These are phyloP conservation scores for Tinospora cordifolia DNA, from an alignment of 164 flowering plant species.

Conservation along the genomic window DNA sequence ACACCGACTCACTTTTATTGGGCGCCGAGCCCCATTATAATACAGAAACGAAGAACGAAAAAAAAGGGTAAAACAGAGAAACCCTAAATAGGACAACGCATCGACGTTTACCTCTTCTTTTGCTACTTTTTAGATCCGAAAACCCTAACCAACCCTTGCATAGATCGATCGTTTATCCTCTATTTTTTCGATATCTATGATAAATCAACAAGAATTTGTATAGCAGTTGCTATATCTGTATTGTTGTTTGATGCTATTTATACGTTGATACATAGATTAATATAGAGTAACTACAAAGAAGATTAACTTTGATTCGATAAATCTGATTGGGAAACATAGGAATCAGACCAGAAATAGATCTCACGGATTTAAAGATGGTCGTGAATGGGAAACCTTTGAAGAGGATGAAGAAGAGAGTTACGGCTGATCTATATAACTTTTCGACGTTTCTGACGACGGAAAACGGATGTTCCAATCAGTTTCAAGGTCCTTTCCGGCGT, in stretches of 20 bases:
- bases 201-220: too few species aligned
- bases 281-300: background rate
- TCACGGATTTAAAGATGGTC: slow-evolving; percentile 29
- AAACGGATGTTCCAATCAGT: slow-evolving; percentile 15
- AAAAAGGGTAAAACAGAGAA: background rate
- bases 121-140: background rate
- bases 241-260: background rate
- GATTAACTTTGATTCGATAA: background rate
- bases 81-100: background rate
- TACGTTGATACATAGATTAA: background rate
- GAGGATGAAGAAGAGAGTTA: slow-evolving; percentile 64
- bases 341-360: background rate
- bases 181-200: too few species aligned
- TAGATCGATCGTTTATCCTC: too few species aligned
- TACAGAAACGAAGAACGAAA: background rate
- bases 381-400: slow-evolving; percentile 56
- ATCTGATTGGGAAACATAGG: background rate
- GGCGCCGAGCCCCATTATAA: background rate
- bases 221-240: too few species aligned
- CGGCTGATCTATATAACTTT: slow-evolving; percentile 62
- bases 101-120: background rate
- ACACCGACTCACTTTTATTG: slow-evolving; percentile 4
- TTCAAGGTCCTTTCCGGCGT: slow-evolving; percentile 41
- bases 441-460: slow-evolving; percentile 39
- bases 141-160: background rate